Evolutionary conservation across 2,329 filamentous ascomycete genomes (phyloP).

Genomic region (Pyrenophora graminea): DNA sequence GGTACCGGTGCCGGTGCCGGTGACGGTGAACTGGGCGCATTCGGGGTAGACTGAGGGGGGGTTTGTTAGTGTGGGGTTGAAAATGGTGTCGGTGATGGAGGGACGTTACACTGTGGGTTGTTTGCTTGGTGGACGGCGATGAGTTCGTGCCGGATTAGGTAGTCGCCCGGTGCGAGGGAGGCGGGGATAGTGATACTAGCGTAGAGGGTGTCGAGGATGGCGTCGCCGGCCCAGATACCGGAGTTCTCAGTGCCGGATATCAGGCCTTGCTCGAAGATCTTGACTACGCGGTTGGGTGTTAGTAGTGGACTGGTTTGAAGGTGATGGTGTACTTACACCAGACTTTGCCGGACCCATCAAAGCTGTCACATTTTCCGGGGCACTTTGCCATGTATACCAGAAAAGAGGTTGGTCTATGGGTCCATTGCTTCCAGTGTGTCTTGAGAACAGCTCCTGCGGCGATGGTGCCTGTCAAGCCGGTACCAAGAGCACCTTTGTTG

Average conservation of each 20-base stretch:
- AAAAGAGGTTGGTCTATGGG: slow-evolving; percentile 60
- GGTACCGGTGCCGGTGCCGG: slow-evolving; percentile 52
- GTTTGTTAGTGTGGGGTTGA: slow-evolving; percentile 19
- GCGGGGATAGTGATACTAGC: slow-evolving; percentile 59
- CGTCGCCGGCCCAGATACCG: slow-evolving; percentile 55
- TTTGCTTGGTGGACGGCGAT: slow-evolving; percentile 61
- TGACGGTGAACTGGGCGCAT: slow-evolving; percentile 59
- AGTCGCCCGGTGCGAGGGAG: slow-evolving; percentile 56
- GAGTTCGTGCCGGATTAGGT: slow-evolving; percentile 62
- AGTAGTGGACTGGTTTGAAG: slow-evolving; percentile 23
- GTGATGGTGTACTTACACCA: slow-evolving; percentile 45
- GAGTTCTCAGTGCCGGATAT: slow-evolving; percentile 51
- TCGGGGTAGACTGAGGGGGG: slow-evolving; percentile 56
- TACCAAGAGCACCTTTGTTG: slow-evolving; percentile 33
- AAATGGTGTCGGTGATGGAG: not conserved
- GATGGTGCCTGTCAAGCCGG: slow-evolving; percentile 50
- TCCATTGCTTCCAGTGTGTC: slow-evolving; percentile 61
- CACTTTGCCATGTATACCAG: slow-evolving; percentile 60
- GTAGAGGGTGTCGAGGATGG: slow-evolving; percentile 51
- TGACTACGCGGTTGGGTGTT: slow-evolving; percentile 42
- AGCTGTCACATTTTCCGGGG: slow-evolving; percentile 52
- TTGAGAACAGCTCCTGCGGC: slow-evolving; percentile 55
- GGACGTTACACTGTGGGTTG: slow-evolving; percentile 50
- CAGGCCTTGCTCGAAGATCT: slow-evolving; percentile 61
- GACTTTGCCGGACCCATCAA: slow-evolving; percentile 55